Percentiles rank a stretch among this genome's conserved stretches.
Evolutionary conservation across 345 rosid genomes (phyloP).

Genomic region (Murraya koenigii): DNA sequence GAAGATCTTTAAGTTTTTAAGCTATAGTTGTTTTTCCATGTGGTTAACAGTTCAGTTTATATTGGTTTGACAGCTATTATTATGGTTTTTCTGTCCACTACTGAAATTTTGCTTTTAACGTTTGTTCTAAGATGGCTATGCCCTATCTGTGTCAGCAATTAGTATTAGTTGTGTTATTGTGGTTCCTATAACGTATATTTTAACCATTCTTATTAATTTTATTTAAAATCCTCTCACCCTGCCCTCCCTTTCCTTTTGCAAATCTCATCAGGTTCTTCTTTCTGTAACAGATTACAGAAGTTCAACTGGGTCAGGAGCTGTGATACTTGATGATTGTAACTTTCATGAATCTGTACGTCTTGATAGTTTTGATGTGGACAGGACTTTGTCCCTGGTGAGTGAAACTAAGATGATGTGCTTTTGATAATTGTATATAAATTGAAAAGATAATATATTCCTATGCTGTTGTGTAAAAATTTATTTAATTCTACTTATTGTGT

Average conservation of each 20-base stretch:
- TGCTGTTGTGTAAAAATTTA: slow-evolving; percentile 3
- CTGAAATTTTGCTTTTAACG: not conserved
- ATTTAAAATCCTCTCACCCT: not conserved
- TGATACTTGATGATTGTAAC: slow-evolving; percentile 95
- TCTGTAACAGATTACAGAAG: slow-evolving; percentile 74
- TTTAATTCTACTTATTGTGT: slow-evolving; percentile 24
- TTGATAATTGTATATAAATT: not conserved
- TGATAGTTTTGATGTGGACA: slow-evolving; percentile 81
- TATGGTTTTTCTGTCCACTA: not conserved
- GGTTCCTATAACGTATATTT: not conserved
- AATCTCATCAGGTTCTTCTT: slow-evolving; percentile 16
- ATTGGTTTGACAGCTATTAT: not conserved
- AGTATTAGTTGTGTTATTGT: not conserved
- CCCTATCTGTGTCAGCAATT: not conserved
- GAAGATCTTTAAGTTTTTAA: not conserved
- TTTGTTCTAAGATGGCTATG: not conserved
- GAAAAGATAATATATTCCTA: slow-evolving; percentile 2
- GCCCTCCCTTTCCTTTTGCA: not conserved
- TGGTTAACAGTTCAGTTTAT: not conserved
- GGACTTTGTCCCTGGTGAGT: slow-evolving; percentile 91
- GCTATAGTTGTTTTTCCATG: not conserved
- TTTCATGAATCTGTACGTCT: slow-evolving; percentile 98
- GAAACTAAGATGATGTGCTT: slow-evolving; percentile 9
- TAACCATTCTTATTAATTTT: slow-evolving; percentile 2
- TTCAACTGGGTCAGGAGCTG: slow-evolving; percentile 77